These are phyloP conservation scores for Fusarium sp. DNA, from an alignment of 2,329 filamentous ascomycete genomes.

Conservation along the genomic window DNA sequence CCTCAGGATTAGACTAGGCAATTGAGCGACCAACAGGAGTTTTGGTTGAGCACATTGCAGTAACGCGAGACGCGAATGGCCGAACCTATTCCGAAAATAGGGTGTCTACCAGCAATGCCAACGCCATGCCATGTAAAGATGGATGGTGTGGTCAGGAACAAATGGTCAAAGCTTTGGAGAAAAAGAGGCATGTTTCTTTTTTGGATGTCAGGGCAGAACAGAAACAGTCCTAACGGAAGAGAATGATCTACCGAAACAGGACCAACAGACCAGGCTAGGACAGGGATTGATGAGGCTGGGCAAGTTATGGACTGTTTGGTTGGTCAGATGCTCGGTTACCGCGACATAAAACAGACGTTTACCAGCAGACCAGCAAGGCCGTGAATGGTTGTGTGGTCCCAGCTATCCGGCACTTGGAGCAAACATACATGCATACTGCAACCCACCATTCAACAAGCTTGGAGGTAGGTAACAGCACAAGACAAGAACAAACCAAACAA, in stretches of 20 bases:
- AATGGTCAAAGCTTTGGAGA: conserved; percentile 38
- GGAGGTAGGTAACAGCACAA: neutral
- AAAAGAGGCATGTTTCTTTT: conserved; percentile 23
- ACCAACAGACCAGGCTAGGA: conserved; percentile 25
- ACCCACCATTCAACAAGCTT: conserved; percentile 5
- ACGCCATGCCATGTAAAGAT: conserved; percentile 10
- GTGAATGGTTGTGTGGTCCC: conserved; percentile 27
- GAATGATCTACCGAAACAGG: conserved; percentile 30
- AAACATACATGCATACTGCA: conserved; percentile 35
- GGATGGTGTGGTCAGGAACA: conserved; percentile 25
- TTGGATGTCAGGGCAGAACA: conserved; percentile 20
- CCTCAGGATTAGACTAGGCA: conserved; percentile 14
- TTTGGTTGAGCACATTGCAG: conserved; percentile 25
- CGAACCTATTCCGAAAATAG: conserved; percentile 26
- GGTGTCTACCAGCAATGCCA: conserved; percentile 16
- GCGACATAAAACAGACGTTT: conserved; percentile 32
- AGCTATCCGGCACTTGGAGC: conserved; percentile 27
- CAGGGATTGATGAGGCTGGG: conserved; percentile 32
- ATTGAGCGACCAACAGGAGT: conserved; percentile 28
- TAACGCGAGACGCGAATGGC: conserved; percentile 34
- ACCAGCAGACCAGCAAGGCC: conserved; percentile 10
- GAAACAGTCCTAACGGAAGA: conserved; percentile 20
- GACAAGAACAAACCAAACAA: neutral
- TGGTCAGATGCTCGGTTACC: conserved; percentile 26
- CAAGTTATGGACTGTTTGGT: conserved; percentile 20